phyloP scores from a whole-genome alignment of 202 grass and related monocot genomes.

The Panicum virgatum region DNA sequence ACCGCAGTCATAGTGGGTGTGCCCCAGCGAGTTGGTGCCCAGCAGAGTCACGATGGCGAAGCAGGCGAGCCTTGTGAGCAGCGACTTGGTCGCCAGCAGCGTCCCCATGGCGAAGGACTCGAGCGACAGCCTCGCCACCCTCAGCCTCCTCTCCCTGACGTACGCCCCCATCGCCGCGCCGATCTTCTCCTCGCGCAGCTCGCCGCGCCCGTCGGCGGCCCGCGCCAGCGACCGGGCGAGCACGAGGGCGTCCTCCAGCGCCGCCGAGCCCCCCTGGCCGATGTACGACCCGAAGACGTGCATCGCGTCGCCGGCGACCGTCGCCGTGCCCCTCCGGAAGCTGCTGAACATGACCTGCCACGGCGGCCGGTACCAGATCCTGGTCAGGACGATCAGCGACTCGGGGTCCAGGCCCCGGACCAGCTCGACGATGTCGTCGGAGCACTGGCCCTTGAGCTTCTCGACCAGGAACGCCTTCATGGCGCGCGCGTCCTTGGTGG shows the following conservation, averaged over 20 bases:
- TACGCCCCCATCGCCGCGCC: conserved; percentile 33
- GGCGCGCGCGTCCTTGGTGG: not conserved
- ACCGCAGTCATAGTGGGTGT: conserved; percentile 4
- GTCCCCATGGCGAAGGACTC: conserved; percentile 35
- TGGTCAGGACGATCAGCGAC: conserved; percentile 24
- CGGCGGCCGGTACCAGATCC: conserved; percentile 28
- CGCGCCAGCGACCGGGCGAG: conserved; percentile 44
- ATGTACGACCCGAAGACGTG: conserved; percentile 55
- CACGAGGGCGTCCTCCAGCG: conserved; percentile 52
- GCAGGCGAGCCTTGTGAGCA: conserved; percentile 28
- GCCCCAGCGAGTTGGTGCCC: conserved; percentile 8
- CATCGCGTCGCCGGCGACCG: conserved; percentile 57
- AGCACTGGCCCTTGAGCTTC: not conserved
- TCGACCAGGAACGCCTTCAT: conserved; percentile 21
- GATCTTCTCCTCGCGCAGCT: not conserved
- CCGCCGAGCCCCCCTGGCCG: conserved; percentile 47
- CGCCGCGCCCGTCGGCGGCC: not conserved
- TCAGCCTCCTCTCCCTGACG: conserved; percentile 50
- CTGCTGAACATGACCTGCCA: conserved; percentile 39
- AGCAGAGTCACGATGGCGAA: conserved; percentile 26
- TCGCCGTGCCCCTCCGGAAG: conserved; percentile 23
- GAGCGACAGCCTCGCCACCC: conserved; percentile 26
- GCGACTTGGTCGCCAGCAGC: not conserved
- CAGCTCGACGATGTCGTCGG: conserved; percentile 23
- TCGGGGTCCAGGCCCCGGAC: conserved; percentile 29